Base-by-base conservation (phyloP, 2,329 filamentous ascomycete species). In the Verticillium dahliae region DNA sequence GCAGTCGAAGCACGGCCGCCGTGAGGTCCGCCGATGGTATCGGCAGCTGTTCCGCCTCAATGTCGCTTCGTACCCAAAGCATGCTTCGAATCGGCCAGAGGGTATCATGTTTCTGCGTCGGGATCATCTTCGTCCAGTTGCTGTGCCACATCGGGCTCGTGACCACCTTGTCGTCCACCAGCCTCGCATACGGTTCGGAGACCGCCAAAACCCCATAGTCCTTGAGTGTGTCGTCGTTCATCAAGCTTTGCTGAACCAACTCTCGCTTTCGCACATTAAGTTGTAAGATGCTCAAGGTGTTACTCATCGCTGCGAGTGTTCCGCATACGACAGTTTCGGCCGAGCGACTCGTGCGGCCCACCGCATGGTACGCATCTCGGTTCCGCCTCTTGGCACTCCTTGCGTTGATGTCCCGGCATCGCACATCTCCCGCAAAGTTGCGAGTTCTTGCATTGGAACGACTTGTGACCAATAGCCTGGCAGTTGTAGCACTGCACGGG, bases 11-110 rank as follows among this genome's bases (percentile, higher is more conserved):
- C 31, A 58, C 15, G 11, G 57, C 57, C 31, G 57, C 57, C 37
- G 57, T 41, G 11, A 41, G 10, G 38, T 41, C 38, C 38, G 38
- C 11, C 10, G 14, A 41, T 15, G 10, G 11, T 18, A 64, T 45
- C 15, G 55, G 55, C 10, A 65, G 38, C 60, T 65, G 59, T 50
- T 65, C 64, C 18, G 56, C 64, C n/a, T 62, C 64, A 11, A 65
- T 27, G 13, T 63, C 60, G 4, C 61, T 62, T 10, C 58, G 58
- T 4, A 67, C 38, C 65, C 58, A 67, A 35, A 67, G 61, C 63
- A 67, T 66, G 31, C 65, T 66, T 60, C 65, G 58, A 41, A 67
- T 63, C 50, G 61, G 61, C 66, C 58, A 22, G 35, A 37, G 35
- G 35, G 11, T 11, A 67, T 56, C 61, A 61, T 1, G 61, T 63